Conservation (phyloP, 805 yeast genomes). For the Sungouiozyma ichnusensis region DNA sequence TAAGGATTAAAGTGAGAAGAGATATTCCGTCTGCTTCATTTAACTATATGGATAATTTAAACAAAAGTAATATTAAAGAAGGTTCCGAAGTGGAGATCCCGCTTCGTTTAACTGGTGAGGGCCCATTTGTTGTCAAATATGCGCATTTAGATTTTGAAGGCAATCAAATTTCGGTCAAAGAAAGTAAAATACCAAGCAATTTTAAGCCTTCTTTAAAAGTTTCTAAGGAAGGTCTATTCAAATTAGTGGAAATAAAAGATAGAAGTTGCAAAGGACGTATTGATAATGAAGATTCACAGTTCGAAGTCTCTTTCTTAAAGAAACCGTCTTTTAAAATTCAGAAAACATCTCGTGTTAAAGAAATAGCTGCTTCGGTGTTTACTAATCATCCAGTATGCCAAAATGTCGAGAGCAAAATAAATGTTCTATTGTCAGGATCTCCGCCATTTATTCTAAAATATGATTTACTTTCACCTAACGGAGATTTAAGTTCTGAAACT, state of each 20-base stretch:
- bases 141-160: conserved; percentile 26
- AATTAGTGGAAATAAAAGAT: conserved; percentile 37
- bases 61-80: conserved; percentile 40
- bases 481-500: conserved; percentile 30
- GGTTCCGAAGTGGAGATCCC: conserved; percentile 56
- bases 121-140: conserved; percentile 37
- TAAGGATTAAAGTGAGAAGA: conserved; percentile 54
- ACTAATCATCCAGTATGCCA: conserved; percentile 37
- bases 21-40: conserved; percentile 55
- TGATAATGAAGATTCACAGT: conserved; percentile 23
- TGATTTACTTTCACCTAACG: conserved; percentile 49
- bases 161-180: conserved; percentile 16
- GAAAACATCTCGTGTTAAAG: conserved; percentile 23
- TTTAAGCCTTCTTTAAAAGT: conserved; percentile 31
- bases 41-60: conserved; percentile 29
- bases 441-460: conserved; percentile 65
- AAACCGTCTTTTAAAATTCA: conserved; percentile 39
- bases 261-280: conserved; percentile 42
- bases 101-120: conserved; percentile 44
- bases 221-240: conserved; percentile 38
- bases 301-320: conserved; percentile 35
- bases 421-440: conserved; percentile 43
- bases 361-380: conserved; percentile 19
- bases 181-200: conserved; percentile 15
- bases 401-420: conserved; percentile 38